These are phyloP conservation scores for Pichia sp. DNA, from an alignment of 1,139 yeast genomes.

Conservation along the genomic window DNA sequence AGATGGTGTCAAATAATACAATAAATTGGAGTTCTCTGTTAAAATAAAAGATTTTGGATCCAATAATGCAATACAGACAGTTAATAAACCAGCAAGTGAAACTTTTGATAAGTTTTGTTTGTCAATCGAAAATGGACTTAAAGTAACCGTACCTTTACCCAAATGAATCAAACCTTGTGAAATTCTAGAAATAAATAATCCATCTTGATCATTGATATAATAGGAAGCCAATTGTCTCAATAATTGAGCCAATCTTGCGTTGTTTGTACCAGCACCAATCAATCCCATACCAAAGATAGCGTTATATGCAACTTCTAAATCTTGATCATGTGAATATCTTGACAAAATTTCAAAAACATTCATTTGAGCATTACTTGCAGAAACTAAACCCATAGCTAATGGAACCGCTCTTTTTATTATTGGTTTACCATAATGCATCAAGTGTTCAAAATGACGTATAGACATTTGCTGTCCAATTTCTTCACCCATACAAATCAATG, in stretches of 20 bases:
- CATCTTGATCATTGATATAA: slow-evolving; percentile 84
- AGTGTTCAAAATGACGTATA: slow-evolving; percentile 90
- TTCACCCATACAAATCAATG: slow-evolving; percentile 95
- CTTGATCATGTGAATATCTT: slow-evolving; percentile 93
- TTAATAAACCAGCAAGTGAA: slow-evolving; percentile 81
- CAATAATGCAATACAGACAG: slow-evolving; percentile 75
- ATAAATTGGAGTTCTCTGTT: slow-evolving; percentile 51
- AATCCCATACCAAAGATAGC: slow-evolving; percentile 96
- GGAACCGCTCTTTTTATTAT: slow-evolving; percentile 93
- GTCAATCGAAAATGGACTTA: slow-evolving; percentile 86
- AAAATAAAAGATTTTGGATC: slow-evolving; percentile 72
- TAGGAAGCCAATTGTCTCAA: slow-evolving; percentile 91
- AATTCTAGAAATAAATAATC: slow-evolving; percentile 85
- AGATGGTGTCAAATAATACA: slow-evolving; percentile 83
- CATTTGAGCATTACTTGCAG: slow-evolving; percentile 93
- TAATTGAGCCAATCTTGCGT: slow-evolving; percentile 94
- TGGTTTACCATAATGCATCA: slow-evolving; percentile 96
- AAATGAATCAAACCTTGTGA: slow-evolving; percentile 93
- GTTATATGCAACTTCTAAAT: slow-evolving; percentile 88
- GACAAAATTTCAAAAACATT: slow-evolving; percentile 95
- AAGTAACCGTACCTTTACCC: slow-evolving; percentile 90
- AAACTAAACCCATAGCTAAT: slow-evolving; percentile 91
- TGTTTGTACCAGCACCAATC: slow-evolving; percentile 98
- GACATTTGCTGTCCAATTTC: slow-evolving; percentile 98
- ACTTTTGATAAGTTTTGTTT: slow-evolving; percentile 83